phyloP scores from a whole-genome alignment of 177 flowering plant genomes.

The Vitis hybrid region DNA sequence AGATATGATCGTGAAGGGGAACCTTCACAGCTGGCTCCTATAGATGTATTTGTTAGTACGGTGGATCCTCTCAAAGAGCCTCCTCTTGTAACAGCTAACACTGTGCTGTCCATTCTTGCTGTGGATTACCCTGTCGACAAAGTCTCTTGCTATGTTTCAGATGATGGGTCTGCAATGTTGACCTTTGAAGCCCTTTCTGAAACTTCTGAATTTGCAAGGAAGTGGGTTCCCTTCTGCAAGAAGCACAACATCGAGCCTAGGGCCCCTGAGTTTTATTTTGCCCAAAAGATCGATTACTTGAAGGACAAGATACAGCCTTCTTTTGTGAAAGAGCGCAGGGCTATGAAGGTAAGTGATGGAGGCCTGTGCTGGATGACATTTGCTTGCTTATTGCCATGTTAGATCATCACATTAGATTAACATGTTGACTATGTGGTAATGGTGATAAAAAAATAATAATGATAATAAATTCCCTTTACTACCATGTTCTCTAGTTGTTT shows the following conservation, averaged over 20 bases:
- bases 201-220: conserved; percentile 96
- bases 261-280: conserved; percentile 98
- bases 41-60: conserved; percentile 97
- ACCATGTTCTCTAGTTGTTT: too few species aligned
- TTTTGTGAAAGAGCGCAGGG: conserved; percentile 92
- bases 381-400: not conserved
- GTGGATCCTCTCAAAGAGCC: conserved; percentile 99
- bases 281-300: conserved; percentile 93
- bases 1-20: conserved; percentile 96
- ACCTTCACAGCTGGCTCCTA: conserved; percentile 89
- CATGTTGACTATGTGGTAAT: too few species aligned
- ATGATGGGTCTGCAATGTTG: conserved; percentile 98
- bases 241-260: conserved; percentile 96
- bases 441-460: too few species aligned
- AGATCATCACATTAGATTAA: too few species aligned
- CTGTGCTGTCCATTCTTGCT: conserved; percentile 93
- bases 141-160: conserved; percentile 98
- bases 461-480: too few species aligned
- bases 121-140: conserved; percentile 99
- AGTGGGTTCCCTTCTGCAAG: conserved; percentile 99
- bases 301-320: conserved; percentile 98
- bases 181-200: conserved; percentile 95
- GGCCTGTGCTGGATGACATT: not conserved
- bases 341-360: conserved; percentile 74
- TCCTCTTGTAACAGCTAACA: conserved; percentile 96